These are phyloP conservation scores for Lentinus brumalis DNA, from an alignment of 768 basidiomycete genomes.

Conservation along the genomic window DNA sequence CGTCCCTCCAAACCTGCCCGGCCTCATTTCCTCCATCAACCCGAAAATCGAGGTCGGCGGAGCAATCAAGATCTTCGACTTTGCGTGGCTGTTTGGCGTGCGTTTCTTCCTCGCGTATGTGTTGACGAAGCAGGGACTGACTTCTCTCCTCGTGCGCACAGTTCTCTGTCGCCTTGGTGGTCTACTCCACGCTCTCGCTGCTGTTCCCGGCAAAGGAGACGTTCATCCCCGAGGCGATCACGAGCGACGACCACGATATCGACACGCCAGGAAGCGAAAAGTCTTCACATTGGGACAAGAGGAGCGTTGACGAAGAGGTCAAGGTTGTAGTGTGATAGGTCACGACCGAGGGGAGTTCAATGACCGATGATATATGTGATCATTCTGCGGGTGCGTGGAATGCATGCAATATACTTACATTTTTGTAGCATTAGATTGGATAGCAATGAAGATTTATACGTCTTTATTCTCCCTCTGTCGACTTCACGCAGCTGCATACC, in stretches of 20 bases:
- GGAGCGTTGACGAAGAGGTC: constrained; percentile 20
- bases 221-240: constrained; percentile 31
- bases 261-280: constrained; percentile 7
- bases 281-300: constrained; percentile 19
- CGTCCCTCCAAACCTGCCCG: constrained; percentile 73
- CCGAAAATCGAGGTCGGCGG: constrained; percentile 61
- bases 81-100: constrained; percentile 80
- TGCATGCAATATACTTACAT: no score
- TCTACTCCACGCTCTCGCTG: constrained; percentile 37
- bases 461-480: no score
- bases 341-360: not conserved
- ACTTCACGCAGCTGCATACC: no score
- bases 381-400: no score
- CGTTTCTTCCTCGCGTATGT: constrained; percentile 25
- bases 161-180: constrained; percentile 36
- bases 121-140: not conserved
- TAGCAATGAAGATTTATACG: no score
- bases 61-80: constrained; percentile 58
- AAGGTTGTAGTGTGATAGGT: not conserved
- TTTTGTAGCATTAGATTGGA: no score
- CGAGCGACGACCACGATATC: constrained; percentile 17
- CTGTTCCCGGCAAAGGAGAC: constrained; percentile 43
- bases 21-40: constrained; percentile 77
- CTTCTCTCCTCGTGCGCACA: constrained; percentile 13
- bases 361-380: no score